phyloP scores from a whole-genome alignment of 1,139 yeast species.

The Protomyces gravidus region DNA sequence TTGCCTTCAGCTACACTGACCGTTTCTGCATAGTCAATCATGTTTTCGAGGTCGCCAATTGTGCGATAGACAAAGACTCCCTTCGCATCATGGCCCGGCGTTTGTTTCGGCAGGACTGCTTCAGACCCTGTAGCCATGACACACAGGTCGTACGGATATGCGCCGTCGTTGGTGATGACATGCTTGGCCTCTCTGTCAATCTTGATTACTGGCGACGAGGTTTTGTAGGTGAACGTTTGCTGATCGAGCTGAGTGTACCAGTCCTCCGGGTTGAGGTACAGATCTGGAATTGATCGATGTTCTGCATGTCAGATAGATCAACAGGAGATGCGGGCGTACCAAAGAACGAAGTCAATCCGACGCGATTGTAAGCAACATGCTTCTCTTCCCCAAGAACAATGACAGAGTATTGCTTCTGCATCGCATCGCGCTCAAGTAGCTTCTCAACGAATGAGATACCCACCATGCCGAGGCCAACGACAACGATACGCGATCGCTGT shows the following conservation, averaged over 20 bases:
- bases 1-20: slow-evolving; percentile 25
- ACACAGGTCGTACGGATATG: slow-evolving; percentile 38
- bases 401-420: slow-evolving; percentile 37
- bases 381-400: slow-evolving; percentile 42
- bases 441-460: slow-evolving; percentile 41
- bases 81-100: slow-evolving; percentile 36
- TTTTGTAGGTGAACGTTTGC: slow-evolving; percentile 39
- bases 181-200: slow-evolving; percentile 36
- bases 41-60: slow-evolving; percentile 40
- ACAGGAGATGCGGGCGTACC: slow-evolving; percentile 13
- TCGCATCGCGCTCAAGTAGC: slow-evolving; percentile 38
- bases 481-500: slow-evolving; percentile 34
- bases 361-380: slow-evolving; percentile 42
- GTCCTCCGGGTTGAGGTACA: slow-evolving; percentile 39
- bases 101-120: slow-evolving; percentile 38
- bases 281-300: slow-evolving; percentile 37
- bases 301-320: background rate
- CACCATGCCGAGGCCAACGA: slow-evolving; percentile 43
- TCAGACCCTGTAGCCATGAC: slow-evolving; percentile 42
- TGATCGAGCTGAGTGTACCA: slow-evolving; percentile 39
- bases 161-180: slow-evolving; percentile 37
- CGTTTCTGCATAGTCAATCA: slow-evolving; percentile 37
- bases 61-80: slow-evolving; percentile 42
- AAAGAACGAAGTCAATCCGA: slow-evolving; percentile 42
- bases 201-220: slow-evolving; percentile 38